Conservation (phyloP, 73 alveolate species). For the Effrenium voratum region DNA sequence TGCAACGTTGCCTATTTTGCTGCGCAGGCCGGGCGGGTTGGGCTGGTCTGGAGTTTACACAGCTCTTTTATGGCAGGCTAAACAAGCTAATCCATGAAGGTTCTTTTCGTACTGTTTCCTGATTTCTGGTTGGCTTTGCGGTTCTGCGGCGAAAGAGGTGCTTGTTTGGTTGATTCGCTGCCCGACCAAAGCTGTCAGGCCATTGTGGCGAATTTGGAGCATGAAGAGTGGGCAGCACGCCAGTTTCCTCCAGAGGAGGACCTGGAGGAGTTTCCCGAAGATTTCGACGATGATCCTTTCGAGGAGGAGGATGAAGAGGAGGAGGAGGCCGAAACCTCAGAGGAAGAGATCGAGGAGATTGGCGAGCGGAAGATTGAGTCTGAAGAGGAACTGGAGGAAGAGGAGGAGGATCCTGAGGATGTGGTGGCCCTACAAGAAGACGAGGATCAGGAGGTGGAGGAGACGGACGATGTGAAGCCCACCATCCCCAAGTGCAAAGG, state of each 20-base stretch:
- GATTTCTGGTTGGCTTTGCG: no score
- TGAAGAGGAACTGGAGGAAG: not conserved
- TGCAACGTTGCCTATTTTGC: conserved; percentile 19
- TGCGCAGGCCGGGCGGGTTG: conserved; percentile 3
- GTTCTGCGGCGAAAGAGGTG: not conserved
- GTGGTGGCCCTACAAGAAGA: conserved; percentile 29
- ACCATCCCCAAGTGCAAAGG: conserved; percentile 32
- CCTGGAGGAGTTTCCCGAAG: conserved; percentile 27
- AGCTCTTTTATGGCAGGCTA: no score
- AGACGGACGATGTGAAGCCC: conserved; percentile 52
- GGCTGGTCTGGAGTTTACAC: no score
- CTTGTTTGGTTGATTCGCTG: not conserved
- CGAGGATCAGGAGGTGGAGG: conserved; percentile 37
- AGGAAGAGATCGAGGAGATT: conserved; percentile 24
- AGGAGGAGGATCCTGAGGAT: conserved; percentile 49
- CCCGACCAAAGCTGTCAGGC: conserved; percentile 7
- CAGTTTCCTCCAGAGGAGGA: conserved; percentile 68
- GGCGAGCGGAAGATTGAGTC: conserved; percentile 38
- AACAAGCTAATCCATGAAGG: no score
- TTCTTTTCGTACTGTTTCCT: no score
- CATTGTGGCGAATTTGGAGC: conserved; percentile 18
- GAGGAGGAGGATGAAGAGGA: conserved; percentile 38
- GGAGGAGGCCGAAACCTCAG: conserved; percentile 49
- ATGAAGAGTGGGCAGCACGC: conserved; percentile 45
- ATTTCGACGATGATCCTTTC: conserved; percentile 36